Evolutionary conservation across 2,329 filamentous ascomycete genomes (phyloP), one percentile per base, ranked within the genome.

Genomic region (Xylaria sp.): DNA sequence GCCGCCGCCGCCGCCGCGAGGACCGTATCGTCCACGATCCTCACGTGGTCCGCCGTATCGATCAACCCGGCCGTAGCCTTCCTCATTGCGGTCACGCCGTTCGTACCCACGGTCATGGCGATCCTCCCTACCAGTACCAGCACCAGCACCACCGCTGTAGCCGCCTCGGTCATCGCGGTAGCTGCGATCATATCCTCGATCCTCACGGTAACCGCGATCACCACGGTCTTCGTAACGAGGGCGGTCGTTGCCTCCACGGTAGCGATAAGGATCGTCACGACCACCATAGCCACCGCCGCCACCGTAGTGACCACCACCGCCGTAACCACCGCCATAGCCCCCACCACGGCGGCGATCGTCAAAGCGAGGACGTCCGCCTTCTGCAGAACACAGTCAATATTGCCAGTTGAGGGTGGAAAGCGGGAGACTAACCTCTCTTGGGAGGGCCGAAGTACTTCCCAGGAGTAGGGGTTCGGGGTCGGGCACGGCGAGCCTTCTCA

Each of bases 361-460:
- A 51, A 64, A 82, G 48, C 81, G 79, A 64, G 81, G 79, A 67
- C 80, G 76, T 76, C 71, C 70, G 66, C 71, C 70, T 25, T 80
- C 78, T 78, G 13, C 41, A 27, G 71, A 71, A 75, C 6, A 6
- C 68, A 66, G 67, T 68, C 62, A 67, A 67, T 57, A 58, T 33
- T 59, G 44, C 7, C 6, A 46, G 40, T 51, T 19, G 11, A 21
- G 19, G 4, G 48, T 17, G 9, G 13, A 40, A 5, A 13, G 47
- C 37, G 43, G 41, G 33, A 53, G 9, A 81, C 90, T 83, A 82
- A 95, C 93, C 93, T 84, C 95, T 87, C 88, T 99, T 99, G 67
- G 95, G 95, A 65, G 95, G 95, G 54, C 95, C 95, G 75, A 97
- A 98, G 85, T 99, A 99, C 83, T 98, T 98, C 81, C 95, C 95